Base-by-base conservation (phyloP, 768 basidiomycete species). In the Psilocybe sp. region DNA sequence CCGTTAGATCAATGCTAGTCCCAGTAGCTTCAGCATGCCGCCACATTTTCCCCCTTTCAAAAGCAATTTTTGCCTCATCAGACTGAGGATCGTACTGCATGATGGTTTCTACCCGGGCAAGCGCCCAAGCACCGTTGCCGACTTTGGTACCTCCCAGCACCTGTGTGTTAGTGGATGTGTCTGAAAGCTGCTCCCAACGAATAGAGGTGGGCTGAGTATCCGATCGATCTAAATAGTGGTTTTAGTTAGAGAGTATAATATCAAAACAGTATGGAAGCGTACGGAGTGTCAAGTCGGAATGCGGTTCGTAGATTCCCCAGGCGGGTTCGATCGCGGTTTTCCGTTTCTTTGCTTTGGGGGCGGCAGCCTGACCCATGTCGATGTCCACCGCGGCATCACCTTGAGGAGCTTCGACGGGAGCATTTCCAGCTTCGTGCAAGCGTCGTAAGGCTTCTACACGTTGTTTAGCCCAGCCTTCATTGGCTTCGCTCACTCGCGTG, bases 301-400 rank as follows among this genome's bases (percentile, higher is more conserved):
- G 92, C 7, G 91, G 84, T 57, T 96, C 93, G 59, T 93, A 95
- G 16, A 85, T 73, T 1, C 90, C 92, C 37, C 83, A 57, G 1
- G 85, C 84, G 40, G 77, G 70, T 6, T 63, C 62, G 33, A 57
- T 54, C 5, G 50, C 56, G 14, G 66, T 62, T 20, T 71, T 74
- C 46, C 62, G 64, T 59, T 57, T 68, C 64, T 56, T 57, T 43
- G 59, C 38, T 36, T 58, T 64, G 34, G 52, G 61, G 40, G 49
- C 61, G 54, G 35, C 36, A 5, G 3, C 36, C 7, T 36, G 19
- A 12, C 58, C 57, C n/a, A 56, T 48, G 54, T 65, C 63, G 57
- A 60, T 66, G 36, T 58, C 61, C 7, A 44, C 49, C 11, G 52
- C 53, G 7, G 46, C 44, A 13, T 52, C 58, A 18, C 51, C 52